Evolutionary conservation across 2,329 filamentous ascomycete species (phyloP), one percentile per base, ranked within the genome.

Genomic region (Gnomoniopsis sp.): DNA sequence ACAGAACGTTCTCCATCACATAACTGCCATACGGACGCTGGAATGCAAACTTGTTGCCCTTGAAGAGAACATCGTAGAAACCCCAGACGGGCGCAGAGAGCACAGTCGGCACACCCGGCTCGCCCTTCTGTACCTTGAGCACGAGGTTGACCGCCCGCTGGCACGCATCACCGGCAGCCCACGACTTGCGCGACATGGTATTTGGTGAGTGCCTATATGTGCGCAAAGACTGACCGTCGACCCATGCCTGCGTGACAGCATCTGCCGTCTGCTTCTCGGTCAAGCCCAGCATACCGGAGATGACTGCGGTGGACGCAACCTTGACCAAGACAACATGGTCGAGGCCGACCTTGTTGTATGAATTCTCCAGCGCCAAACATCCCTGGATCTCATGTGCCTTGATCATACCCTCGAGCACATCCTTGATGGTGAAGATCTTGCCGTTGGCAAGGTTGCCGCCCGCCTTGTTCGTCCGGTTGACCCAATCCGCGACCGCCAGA

Each of bases 1-100:
- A 99, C 64, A 99, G 87, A 62, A 99, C 92, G 71, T 98, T 99
- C 86, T 99, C 95, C 95, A 99, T 99, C 66, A 99, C 95, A 76
- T 99, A 99, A 82, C 90, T 96, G 72, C 93, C 93, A 72, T 99
- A 99, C 60, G 88, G 87, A 63, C 95, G 88, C 82, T 98, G 93
- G 84, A 97, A 99, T 75, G 92, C 81, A 74, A 99, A 99, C 77
- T 90, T 90, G 70, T 96, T 91, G 77, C 92, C 92, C 80, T 93
- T 91, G 84, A 98, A 99, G 64, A 96, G 85, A 65, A 98, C 93
- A 72, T 99, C 95, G 79, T 99, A 99, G 85, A 98, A 99, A 61
- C 95, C 95, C 95, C 95, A 99, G 59, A 88, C 87, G 41, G 92
- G 92, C 11, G 93, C 92, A 51, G 91, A 95, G 60, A 99, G 86